phyloP scores from a whole-genome alignment of 1,139 yeast species.

The Pichia sp. region DNA sequence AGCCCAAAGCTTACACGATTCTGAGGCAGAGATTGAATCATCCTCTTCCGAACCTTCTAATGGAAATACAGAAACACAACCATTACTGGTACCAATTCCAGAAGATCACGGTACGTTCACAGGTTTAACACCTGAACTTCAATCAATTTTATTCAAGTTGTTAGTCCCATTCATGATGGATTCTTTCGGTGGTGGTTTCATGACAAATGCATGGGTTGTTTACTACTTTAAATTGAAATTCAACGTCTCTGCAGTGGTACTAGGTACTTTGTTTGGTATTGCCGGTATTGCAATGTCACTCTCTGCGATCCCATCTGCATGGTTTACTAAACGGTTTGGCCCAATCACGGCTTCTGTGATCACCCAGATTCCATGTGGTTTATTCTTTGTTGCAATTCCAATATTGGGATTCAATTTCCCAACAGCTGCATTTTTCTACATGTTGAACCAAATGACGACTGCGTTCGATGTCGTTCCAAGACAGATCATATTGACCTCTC shows the following conservation, averaged over 20 bases:
- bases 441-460: conserved; percentile 53
- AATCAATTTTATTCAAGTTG: conserved; percentile 39
- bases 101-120: conserved; percentile 29
- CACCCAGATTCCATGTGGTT: conserved; percentile 81
- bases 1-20: no score
- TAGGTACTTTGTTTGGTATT: conserved; percentile 57
- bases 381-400: conserved; percentile 60
- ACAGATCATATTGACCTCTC: conserved; percentile 70
- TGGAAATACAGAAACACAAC: no score
- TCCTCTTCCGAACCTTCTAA: no score
- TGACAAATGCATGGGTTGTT: conserved; percentile 87
- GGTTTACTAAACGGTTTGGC: conserved; percentile 64
- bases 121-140: conserved; percentile 37
- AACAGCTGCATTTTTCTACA: conserved; percentile 37
- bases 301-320: conserved; percentile 70
- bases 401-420: conserved; percentile 31
- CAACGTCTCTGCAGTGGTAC: conserved; percentile 39
- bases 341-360: conserved; percentile 74
- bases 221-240: conserved; percentile 61
- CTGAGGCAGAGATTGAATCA: not conserved
- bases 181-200: conserved; percentile 84
- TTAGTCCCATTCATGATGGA: conserved; percentile 62
- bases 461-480: conserved; percentile 94
- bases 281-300: conserved; percentile 60
- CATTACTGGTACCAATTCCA: no score